Percentiles rank a stretch among this genome's conserved stretches.
Conservation (phyloP, 169 alveolate genomes). For the Eimeria necatrix region DNA sequence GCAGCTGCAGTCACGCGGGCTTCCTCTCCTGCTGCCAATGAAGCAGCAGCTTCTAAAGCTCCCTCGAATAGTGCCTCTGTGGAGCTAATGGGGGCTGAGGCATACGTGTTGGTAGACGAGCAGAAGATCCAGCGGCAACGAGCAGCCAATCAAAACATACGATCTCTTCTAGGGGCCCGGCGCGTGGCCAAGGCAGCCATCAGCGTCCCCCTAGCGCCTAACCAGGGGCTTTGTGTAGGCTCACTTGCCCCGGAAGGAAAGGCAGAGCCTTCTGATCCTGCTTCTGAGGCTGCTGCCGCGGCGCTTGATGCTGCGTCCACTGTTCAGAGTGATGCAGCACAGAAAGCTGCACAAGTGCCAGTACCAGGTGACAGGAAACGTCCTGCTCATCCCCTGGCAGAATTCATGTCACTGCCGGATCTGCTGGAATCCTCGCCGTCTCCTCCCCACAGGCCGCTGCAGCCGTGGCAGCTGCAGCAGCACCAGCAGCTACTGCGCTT, state of each 20-base stretch:
- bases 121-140: conserved; percentile 2
- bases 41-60: background rate
- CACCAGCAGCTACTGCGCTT: conserved; percentile 39
- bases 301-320: conserved; percentile 1
- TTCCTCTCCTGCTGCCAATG: background rate
- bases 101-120: background rate
- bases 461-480: conserved; percentile 68
- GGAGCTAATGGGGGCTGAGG: conserved; percentile 36
- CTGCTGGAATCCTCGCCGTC: conserved; percentile 22
- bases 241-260: no score
- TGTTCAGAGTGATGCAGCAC: background rate
- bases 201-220: conserved; percentile 3
- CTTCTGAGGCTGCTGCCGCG: conserved; percentile 32
- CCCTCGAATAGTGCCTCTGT: background rate
- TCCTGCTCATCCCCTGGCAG: conserved; percentile 14
- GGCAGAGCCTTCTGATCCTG: background rate
- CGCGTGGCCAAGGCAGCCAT: background rate
- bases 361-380: background rate
- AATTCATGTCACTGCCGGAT: background rate
- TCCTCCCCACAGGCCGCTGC: conserved; percentile 6
- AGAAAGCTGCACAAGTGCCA: background rate
- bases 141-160: background rate
- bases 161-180: background rate
- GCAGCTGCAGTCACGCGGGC: background rate
- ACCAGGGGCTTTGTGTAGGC: no score